Conservation (phyloP, 768 basidiomycete species). For the Tulasnella sp. region DNA sequence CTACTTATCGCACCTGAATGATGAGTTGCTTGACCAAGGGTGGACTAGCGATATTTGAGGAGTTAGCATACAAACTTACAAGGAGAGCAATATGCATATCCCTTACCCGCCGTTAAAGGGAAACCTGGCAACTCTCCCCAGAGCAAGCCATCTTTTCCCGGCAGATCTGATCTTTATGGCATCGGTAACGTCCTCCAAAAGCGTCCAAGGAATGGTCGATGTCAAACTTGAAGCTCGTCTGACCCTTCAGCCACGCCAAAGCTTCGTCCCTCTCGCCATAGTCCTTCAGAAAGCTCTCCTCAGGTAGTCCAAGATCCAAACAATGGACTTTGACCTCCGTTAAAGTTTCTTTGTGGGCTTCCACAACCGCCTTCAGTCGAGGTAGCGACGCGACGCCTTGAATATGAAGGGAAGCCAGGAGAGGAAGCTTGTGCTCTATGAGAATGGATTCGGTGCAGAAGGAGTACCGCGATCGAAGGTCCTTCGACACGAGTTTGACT, state of each 20-base stretch:
- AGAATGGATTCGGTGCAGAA: background rate
- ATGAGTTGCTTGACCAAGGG: no score
- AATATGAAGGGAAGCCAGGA: background rate
- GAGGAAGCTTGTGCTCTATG: background rate
- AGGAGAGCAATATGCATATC: no score
- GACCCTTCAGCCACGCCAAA: background rate
- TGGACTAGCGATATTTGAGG: no score
- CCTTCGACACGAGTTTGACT: background rate
- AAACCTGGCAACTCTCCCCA: background rate
- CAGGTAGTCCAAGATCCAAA: background rate
- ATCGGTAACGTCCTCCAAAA: background rate
- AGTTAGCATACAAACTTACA: no score
- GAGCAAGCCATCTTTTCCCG: background rate
- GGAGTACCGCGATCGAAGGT: background rate
- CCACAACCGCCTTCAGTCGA: background rate
- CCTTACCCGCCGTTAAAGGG: no score
- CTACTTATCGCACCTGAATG: no score
- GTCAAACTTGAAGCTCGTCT: background rate
- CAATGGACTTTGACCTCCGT: background rate
- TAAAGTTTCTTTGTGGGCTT: background rate
- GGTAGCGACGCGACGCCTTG: background rate
- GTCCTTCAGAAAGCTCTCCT: background rate
- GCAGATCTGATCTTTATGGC: background rate
- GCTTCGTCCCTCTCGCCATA: background rate
- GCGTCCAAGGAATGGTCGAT: background rate